These are phyloP conservation scores for Xanthoconium stramineum DNA, from an alignment of 768 basidiomycete genomes.

Conservation along the genomic window DNA sequence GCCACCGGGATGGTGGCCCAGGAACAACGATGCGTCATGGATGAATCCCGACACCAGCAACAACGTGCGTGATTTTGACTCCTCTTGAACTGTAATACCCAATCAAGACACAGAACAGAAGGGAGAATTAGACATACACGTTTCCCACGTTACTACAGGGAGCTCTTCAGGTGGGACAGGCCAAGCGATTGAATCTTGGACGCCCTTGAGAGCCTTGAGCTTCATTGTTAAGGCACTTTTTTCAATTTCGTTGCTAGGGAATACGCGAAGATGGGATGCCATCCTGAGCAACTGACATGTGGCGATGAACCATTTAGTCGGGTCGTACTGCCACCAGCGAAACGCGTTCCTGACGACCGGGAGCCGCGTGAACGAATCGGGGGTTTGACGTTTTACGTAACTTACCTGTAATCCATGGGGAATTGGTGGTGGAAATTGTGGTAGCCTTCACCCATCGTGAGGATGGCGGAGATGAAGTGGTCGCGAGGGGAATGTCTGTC, in stretches of 20 bases:
- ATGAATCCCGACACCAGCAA: slow-evolving; percentile 83
- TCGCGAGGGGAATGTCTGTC: slow-evolving; percentile 76
- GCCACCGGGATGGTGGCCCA: slow-evolving; percentile 82
- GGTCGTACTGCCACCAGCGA: slow-evolving; percentile 70
- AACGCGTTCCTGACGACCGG: slow-evolving; percentile 56
- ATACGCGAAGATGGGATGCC: slow-evolving; percentile 78
- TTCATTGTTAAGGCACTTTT: slow-evolving; percentile 84
- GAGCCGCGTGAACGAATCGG: slow-evolving; percentile 4
- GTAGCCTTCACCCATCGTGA: slow-evolving; percentile 71
- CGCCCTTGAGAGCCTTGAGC: slow-evolving; percentile 63
- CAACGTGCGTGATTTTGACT: slow-evolving; percentile 61
- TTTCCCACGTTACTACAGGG: slow-evolving; percentile 79
- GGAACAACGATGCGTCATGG: slow-evolving; percentile 74
- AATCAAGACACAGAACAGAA: not conserved
- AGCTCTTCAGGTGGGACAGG: slow-evolving; percentile 55
- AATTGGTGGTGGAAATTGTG: slow-evolving; percentile 86
- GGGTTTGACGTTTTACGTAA: not conserved
- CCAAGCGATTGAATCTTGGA: slow-evolving; percentile 65
- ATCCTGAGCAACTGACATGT: slow-evolving; percentile 58
- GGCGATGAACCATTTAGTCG: slow-evolving; percentile 80
- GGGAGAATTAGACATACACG: slow-evolving; percentile 46
- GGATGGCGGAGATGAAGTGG: slow-evolving; percentile 74
- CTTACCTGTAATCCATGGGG: slow-evolving; percentile 60
- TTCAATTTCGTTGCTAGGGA: slow-evolving; percentile 84
- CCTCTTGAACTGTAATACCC: slow-evolving; percentile 52